Evolutionary conservation across 169 alveolate species (phyloP), one percentile per base, ranked within the genome.

Genomic region (Eimeria necatrix): DNA sequence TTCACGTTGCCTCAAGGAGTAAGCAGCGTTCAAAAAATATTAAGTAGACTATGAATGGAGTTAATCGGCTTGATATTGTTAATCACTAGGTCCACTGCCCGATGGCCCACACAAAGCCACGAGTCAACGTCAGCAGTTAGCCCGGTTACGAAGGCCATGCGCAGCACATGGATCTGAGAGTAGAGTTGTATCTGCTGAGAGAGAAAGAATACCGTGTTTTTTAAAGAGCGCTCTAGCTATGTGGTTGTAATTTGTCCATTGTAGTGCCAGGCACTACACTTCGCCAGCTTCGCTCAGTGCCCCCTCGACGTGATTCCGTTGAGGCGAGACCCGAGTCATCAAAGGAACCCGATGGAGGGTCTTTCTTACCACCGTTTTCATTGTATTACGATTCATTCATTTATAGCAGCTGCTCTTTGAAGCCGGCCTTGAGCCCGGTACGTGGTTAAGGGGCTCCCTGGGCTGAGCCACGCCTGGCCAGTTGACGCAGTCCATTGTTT

Each of bases 401-500:
- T 60, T 14, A 32, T 24, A 10, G 16, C 22, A 68, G 32, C 32
- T n/a, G 80, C 14, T 46, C n/a, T 12, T 59, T 85, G 12, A 60
- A 2, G 22, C 32, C 14, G 51, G 5, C 60, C 8, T 32, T 52
- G 18, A 60, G 68, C 4, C 46, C 86, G 51, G n/a, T 76, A 76
- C 51, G 86, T 20, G 51, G 22, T 24, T 46, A n/a, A 20, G 86
- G 64, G 64, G 86, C 48, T 76, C 26, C 76, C 80, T 52, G 73
- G 46, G 81, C 81, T 20, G 26, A 32, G 10, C 93, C 48, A 59
- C 68, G 60, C 59, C 76, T 85, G 93, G 93, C 61, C 80, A 68
- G 80, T 16, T 68, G 80, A 22, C 60, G 93, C 93, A 80, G 93
- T 85, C 81, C 61, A 80, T 73, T 10, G 83, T 20, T 14, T 20